Percentiles rank a stretch among this genome's conserved stretches.
phyloP scores from a whole-genome alignment of 768 basidiomycete species.

The Tylopilus vinaceipallidus region DNA sequence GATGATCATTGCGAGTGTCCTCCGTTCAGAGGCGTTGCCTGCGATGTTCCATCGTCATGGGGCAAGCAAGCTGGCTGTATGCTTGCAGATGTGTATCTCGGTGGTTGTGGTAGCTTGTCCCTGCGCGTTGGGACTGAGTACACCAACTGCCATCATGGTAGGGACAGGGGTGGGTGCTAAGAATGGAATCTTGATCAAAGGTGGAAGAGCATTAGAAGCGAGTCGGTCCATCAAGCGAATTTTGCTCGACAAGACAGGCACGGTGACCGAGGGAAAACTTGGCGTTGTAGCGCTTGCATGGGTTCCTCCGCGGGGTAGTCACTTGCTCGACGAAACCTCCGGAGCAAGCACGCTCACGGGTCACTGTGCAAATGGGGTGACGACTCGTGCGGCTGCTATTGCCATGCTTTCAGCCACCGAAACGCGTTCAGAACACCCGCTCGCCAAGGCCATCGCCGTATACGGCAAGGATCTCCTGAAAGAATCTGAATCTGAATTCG shows the following conservation, averaged over 20 bases:
- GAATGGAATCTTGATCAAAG: slow-evolving; percentile 98
- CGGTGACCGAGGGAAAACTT: slow-evolving; percentile 93
- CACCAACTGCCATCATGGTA: slow-evolving; percentile 99
- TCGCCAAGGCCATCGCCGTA: slow-evolving; percentile 87
- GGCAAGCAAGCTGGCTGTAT: slow-evolving; percentile 82
- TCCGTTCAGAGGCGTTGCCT: slow-evolving; percentile 63
- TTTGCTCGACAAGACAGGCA: slow-evolving; percentile 96
- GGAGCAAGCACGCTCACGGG: slow-evolving; percentile 12
- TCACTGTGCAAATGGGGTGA: slow-evolving; percentile 59
- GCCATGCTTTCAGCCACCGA: slow-evolving; percentile 86
- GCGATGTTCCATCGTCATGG: slow-evolving; percentile 83
- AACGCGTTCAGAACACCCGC: slow-evolving; percentile 91
- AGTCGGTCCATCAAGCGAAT: slow-evolving; percentile 79
- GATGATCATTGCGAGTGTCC: slow-evolving; percentile 67
- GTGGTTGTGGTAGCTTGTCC: slow-evolving; percentile 98
- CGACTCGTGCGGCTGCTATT: slow-evolving; percentile 58
- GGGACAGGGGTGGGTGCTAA: slow-evolving; percentile 96
- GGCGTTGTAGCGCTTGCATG: slow-evolving; percentile 75
- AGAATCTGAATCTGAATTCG: slow-evolving; percentile 33
- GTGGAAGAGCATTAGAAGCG: slow-evolving; percentile 90
- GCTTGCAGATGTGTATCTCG: slow-evolving; percentile 95
- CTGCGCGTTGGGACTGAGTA: slow-evolving; percentile 93
- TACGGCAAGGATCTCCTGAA: slow-evolving; percentile 70
- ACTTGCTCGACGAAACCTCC: slow-evolving; percentile 14
- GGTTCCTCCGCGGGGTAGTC: slow-evolving; percentile 45